phyloP scores from a whole-genome alignment of 2,329 filamentous ascomycete genomes.

The Aspergillus sp. region DNA sequence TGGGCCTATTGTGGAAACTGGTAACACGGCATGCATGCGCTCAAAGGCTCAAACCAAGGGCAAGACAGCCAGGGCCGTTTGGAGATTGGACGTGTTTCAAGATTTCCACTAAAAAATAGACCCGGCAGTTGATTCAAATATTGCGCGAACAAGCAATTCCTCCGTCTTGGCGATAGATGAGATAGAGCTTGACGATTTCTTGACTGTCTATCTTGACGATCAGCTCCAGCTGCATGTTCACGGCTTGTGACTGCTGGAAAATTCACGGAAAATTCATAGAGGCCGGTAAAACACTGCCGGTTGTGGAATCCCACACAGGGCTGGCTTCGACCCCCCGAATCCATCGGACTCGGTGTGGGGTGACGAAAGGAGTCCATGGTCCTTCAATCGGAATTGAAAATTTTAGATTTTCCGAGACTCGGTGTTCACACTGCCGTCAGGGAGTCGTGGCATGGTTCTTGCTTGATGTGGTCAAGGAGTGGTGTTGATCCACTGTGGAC shows the following conservation, averaged over 20 bases:
- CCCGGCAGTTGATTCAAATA: constrained; percentile 2
- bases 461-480: background rate
- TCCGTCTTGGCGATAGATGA: constrained; percentile 15
- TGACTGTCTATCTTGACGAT: background rate
- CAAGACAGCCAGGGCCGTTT: background rate
- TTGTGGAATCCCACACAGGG: background rate
- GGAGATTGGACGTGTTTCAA: constrained; percentile 17
- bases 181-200: background rate
- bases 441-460: background rate
- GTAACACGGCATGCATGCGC: background rate
- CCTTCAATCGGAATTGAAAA: background rate
- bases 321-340: too few relatives aligned
- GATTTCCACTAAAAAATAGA: constrained; percentile 6
- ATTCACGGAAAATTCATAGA: background rate
- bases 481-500: constrained; percentile 1
- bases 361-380: background rate
- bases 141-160: constrained; percentile 12
- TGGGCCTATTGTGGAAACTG: background rate
- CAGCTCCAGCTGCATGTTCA: background rate
- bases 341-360: too few relatives aligned
- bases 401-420: background rate
- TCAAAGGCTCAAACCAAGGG: background rate
- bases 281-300: background rate
- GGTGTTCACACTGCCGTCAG: background rate
- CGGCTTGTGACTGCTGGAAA: constrained; percentile 7